A percentile compares a stretch with the other conserved stretches of the same genome.
These are phyloP conservation scores for Fonsecaea monophora DNA, from an alignment of 2,329 filamentous ascomycete genomes.

Conservation along the genomic window DNA sequence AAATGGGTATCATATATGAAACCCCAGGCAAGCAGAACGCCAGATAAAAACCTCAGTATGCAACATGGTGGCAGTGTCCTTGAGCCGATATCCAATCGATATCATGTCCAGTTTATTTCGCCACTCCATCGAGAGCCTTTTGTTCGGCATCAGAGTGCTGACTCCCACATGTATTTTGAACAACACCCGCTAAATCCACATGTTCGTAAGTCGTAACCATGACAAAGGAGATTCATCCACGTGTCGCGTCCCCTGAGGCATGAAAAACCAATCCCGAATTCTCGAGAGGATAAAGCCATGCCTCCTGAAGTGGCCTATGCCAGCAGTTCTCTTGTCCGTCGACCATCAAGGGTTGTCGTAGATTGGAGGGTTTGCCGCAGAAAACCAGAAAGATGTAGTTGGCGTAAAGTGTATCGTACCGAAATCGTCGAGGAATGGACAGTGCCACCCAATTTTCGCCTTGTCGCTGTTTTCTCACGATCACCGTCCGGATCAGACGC, in stretches of 20 bases:
- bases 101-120: background rate
- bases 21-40: constrained; percentile 13
- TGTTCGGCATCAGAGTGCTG: constrained; percentile 15
- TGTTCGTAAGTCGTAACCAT: constrained; percentile 33
- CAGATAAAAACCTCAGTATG: background rate
- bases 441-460: constrained; percentile 30
- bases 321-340: constrained; percentile 22
- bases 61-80: constrained; percentile 6
- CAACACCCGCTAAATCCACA: constrained; percentile 35
- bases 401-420: constrained; percentile 26
- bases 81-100: constrained; percentile 12
- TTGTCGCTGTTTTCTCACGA: constrained; percentile 20
- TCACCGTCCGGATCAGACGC: constrained; percentile 21
- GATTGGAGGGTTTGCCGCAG: constrained; percentile 20
- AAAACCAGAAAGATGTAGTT: constrained; percentile 27
- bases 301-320: constrained; percentile 48
- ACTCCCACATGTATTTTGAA: constrained; percentile 17
- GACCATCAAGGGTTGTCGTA: constrained; percentile 31
- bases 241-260: constrained; percentile 43
- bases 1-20: constrained; percentile 18
- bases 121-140: background rate
- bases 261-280: constrained; percentile 52
- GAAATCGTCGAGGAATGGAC: constrained; percentile 31
- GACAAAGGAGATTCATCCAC: constrained; percentile 30
- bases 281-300: constrained; percentile 55